Evolutionary conservation across 2,329 filamentous ascomycete species (phyloP).

Genomic region (Pseudonectria foliicola): DNA sequence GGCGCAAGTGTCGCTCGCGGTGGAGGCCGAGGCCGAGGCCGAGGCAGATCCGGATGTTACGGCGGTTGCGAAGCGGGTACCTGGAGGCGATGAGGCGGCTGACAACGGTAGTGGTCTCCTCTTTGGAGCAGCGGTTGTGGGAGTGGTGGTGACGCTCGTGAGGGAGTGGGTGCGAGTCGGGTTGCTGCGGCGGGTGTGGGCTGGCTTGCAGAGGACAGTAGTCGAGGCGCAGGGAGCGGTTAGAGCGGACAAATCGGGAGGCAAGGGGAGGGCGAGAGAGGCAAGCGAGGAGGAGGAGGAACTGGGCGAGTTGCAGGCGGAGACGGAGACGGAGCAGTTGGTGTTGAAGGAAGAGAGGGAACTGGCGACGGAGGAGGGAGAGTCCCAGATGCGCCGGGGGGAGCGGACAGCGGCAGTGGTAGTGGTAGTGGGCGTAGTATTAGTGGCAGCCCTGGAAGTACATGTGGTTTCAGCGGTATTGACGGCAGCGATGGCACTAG

Average conservation of each 20-base stretch:
- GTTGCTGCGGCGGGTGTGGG: too few species aligned
- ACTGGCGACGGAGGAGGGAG: constrained; percentile 14
- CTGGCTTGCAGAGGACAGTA: too few species aligned
- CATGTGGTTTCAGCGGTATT: background rate
- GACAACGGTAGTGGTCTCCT: too few species aligned
- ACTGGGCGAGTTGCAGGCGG: constrained; percentile 9
- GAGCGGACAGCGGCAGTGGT: constrained; percentile 4
- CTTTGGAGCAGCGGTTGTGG: too few species aligned
- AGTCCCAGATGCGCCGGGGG: constrained; percentile 15
- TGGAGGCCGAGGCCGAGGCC: too few species aligned
- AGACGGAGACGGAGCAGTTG: constrained; percentile 5
- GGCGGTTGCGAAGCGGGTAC: too few species aligned
- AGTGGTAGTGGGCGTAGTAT: constrained; percentile 3
- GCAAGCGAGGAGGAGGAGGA: constrained; percentile 12
- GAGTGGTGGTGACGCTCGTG: too few species aligned
- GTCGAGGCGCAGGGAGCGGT: constrained; percentile 9
- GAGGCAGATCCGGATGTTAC: too few species aligned
- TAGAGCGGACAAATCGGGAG: constrained; percentile 13
- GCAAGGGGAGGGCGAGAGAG: constrained; percentile 8
- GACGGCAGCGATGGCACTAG: background rate
- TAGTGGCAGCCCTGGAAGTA: constrained; percentile 4
- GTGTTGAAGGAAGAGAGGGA: constrained; percentile 14
- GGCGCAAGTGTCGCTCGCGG: constrained; percentile 10
- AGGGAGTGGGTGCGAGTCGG: too few species aligned
- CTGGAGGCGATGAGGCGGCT: too few species aligned